phyloP scores from a whole-genome alignment of 805 yeast species.

The Suhomyces sp. region DNA sequence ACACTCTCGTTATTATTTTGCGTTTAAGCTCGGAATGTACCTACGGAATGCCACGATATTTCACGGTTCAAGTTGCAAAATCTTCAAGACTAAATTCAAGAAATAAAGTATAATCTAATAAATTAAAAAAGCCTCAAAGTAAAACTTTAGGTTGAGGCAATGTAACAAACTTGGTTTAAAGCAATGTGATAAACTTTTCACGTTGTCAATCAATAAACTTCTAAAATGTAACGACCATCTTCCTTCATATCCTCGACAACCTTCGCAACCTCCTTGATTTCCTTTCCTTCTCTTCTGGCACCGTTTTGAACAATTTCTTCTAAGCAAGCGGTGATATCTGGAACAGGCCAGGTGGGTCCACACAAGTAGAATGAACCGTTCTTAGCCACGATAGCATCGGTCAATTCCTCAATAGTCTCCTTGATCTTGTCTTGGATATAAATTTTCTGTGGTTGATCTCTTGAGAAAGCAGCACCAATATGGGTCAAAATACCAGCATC shows the following conservation, averaged over 20 bases:
- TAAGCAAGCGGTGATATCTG: constrained; percentile 88
- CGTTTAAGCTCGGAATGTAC: too few species aligned
- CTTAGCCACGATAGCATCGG: constrained; percentile 73
- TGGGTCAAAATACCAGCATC: constrained; percentile 91
- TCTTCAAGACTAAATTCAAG: too few species aligned
- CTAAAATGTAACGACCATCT: constrained; percentile 85
- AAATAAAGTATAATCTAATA: too few species aligned
- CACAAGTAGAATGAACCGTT: constrained; percentile 92
- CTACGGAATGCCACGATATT: too few species aligned
- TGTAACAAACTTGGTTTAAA: too few species aligned
- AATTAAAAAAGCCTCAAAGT: too few species aligned
- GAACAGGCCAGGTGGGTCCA: constrained; percentile 99
- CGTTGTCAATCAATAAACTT: constrained; percentile 63
- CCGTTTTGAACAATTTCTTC: constrained; percentile 75
- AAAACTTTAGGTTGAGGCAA: too few species aligned
- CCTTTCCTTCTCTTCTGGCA: constrained; percentile 62
- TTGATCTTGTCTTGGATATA: constrained; percentile 93
- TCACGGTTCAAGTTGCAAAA: too few species aligned
- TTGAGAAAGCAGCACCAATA: constrained; percentile 96
- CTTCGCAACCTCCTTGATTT: constrained; percentile 66
- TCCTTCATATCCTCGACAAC: constrained; percentile 94
- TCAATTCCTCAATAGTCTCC: constrained; percentile 68
- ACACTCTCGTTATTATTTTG: too few species aligned
- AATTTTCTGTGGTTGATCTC: constrained; percentile 93
- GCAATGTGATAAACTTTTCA: too few species aligned